Percentiles rank a stretch among this genome's conserved stretches.
Conservation (phyloP, 331 rosid genomes). For the Phaseolus coccineus region DNA sequence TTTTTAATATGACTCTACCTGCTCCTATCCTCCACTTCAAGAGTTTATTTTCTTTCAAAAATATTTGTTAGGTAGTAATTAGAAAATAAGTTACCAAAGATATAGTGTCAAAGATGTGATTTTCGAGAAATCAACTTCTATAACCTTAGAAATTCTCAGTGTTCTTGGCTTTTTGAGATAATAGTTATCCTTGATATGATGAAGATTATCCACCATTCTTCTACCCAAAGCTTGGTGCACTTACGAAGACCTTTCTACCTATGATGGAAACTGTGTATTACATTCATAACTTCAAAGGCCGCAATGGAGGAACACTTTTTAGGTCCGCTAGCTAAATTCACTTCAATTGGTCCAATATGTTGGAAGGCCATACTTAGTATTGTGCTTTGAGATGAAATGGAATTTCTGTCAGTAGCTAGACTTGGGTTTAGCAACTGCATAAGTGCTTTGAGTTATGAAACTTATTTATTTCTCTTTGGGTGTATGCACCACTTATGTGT, state of each 20-base stretch:
- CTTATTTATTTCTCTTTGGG: not conserved
- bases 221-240: conserved; percentile 90
- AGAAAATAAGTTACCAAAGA: conserved; percentile 10
- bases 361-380: conserved; percentile 8
- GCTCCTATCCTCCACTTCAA: conserved; percentile 13
- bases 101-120: not conserved
- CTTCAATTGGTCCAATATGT: conserved; percentile 22
- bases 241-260: conserved; percentile 77
- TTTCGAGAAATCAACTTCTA: conserved; percentile 23
- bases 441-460: conserved; percentile 9
- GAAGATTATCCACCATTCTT: conserved; percentile 92
- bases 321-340: conserved; percentile 56
- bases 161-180: not conserved
- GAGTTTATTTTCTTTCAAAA: not conserved
- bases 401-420: conserved; percentile 17
- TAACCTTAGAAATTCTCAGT: conserved; percentile 5
- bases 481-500: conserved; percentile 10
- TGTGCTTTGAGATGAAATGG: not conserved
- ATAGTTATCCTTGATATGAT: conserved; percentile 57
- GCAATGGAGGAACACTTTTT: conserved; percentile 84
- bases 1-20: conserved; percentile 4
- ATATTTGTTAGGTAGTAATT: conserved; percentile 8
- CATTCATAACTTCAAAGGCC: conserved; percentile 91
- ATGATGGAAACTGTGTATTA: conserved; percentile 86
- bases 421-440: conserved; percentile 24